Percentiles rank a stretch among this genome's conserved stretches.
Conservation (phyloP, 1,139 yeast species). For the Lodderomyces elongisporus region DNA sequence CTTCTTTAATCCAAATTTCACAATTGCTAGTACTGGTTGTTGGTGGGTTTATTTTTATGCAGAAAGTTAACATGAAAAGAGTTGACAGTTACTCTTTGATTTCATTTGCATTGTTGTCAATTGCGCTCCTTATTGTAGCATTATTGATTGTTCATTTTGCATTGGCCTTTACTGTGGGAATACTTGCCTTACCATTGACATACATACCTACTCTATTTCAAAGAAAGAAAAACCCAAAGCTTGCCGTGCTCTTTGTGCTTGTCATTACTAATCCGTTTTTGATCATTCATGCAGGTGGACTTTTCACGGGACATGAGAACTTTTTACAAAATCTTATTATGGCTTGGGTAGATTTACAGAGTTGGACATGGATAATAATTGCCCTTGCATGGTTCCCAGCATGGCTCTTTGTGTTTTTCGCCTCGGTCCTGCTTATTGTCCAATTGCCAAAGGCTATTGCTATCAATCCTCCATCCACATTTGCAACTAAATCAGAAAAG, state of each 20-base stretch:
- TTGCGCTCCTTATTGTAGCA: slow-evolving; percentile 64
- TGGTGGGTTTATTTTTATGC: background rate
- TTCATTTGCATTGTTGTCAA: slow-evolving; percentile 20
- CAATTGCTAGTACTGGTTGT: slow-evolving; percentile 1
- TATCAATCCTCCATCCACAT: background rate
- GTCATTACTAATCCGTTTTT: slow-evolving; percentile 54
- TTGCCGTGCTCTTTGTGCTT: slow-evolving; percentile 33
- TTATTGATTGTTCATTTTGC: slow-evolving; percentile 81
- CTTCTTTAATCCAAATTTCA: slow-evolving; percentile 7
- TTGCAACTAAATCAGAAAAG: background rate
- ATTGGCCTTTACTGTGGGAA: slow-evolving; percentile 65
- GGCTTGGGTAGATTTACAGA: slow-evolving; percentile 67
- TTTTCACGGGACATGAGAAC: slow-evolving; percentile 26
- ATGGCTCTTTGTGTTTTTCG: slow-evolving; percentile 55
- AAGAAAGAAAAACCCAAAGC: slow-evolving; percentile 10
- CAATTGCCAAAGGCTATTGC: background rate
- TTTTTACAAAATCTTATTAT: slow-evolving; percentile 49
- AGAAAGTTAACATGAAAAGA: background rate
- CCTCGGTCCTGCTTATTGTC: slow-evolving; percentile 9
- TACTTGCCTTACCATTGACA: slow-evolving; percentile 66
- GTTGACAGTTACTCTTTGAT: slow-evolving; percentile 2
- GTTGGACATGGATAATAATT: slow-evolving; percentile 84
- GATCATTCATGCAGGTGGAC: slow-evolving; percentile 23
- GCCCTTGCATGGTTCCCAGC: slow-evolving; percentile 78
- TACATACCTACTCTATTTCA: slow-evolving; percentile 48